Conservation (phyloP, 2,329 filamentous ascomycete genomes). For the Colletotrichum chrysophilum region DNA sequence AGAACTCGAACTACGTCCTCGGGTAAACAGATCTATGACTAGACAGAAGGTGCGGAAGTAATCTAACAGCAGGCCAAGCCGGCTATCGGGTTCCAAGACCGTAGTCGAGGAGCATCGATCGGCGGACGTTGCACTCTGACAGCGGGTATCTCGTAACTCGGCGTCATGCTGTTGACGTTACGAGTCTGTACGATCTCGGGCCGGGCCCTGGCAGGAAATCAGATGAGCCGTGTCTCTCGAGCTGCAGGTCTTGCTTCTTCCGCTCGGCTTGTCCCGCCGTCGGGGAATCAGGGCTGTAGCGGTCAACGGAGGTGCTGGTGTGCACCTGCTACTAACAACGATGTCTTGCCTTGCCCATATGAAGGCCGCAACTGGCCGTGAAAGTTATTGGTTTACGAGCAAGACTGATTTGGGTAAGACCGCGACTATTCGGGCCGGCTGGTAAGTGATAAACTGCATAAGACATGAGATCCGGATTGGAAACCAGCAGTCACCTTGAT, state of each 20-base stretch:
- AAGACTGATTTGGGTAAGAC: not conserved
- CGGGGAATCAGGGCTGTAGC: not conserved
- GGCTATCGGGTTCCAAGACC: not conserved
- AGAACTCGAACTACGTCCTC: not conserved
- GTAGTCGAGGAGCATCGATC: not conserved
- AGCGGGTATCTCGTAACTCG: not conserved
- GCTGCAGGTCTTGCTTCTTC: not conserved
- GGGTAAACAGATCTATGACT: not conserved
- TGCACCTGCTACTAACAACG: not conserved
- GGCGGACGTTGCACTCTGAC: not conserved
- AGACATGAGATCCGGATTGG: not conserved
- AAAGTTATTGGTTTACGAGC: not conserved
- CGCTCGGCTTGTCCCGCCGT: not conserved
- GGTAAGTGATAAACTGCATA: not conserved
- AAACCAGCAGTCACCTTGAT: not conserved
- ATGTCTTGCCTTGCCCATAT: not conserved
- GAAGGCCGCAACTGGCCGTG: not conserved
- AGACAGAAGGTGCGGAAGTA: not conserved
- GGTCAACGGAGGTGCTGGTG: not conserved
- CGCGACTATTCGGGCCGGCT: not conserved
- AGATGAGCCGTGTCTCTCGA: not conserved
- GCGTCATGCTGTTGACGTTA: not conserved
- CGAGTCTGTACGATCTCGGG: not conserved
- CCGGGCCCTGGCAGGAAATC: not conserved
- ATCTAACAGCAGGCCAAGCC: not conserved